A percentile compares a stretch with the other conserved stretches of the same genome.
phyloP scores from a whole-genome alignment of 2,329 filamentous ascomycete genomes.

The Ceratocystis eucalypticola region DNA sequence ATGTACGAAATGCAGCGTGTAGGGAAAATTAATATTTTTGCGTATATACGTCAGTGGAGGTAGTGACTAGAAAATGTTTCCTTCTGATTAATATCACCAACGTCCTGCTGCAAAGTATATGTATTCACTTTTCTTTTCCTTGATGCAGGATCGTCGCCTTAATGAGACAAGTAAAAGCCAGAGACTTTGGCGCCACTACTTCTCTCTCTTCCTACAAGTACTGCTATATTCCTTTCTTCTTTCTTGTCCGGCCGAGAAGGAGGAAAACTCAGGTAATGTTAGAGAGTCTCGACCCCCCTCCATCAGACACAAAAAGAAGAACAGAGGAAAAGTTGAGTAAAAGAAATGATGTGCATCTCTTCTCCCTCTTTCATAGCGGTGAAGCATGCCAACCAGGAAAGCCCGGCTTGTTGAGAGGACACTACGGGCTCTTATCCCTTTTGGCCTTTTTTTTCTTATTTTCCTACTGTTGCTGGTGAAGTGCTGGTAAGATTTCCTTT shows the following conservation, averaged over 20 bases:
- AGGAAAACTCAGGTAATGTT: background rate
- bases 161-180: background rate
- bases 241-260: background rate
- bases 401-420: background rate
- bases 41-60: background rate
- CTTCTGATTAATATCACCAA: background rate
- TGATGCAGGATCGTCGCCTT: background rate
- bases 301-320: background rate
- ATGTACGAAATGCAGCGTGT: background rate
- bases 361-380: constrained; percentile 3
- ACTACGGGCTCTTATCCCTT: background rate
- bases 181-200: background rate
- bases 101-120: background rate
- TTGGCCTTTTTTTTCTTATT: background rate
- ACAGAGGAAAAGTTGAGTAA: background rate
- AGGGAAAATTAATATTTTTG: background rate
- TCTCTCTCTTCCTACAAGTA: constrained; percentile 1
- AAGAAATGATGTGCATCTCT: background rate
- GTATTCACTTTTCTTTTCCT: background rate
- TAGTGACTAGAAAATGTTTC: background rate
- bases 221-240: background rate
- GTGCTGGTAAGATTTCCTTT: no score
- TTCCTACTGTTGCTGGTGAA: background rate
- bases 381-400: constrained; percentile 8
- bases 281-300: background rate